A percentile compares a stretch with the other conserved stretches of the same genome.
Evolutionary conservation across 169 alveolate genomes (phyloP).

Genomic region (Plasmodium adleri): DNA sequence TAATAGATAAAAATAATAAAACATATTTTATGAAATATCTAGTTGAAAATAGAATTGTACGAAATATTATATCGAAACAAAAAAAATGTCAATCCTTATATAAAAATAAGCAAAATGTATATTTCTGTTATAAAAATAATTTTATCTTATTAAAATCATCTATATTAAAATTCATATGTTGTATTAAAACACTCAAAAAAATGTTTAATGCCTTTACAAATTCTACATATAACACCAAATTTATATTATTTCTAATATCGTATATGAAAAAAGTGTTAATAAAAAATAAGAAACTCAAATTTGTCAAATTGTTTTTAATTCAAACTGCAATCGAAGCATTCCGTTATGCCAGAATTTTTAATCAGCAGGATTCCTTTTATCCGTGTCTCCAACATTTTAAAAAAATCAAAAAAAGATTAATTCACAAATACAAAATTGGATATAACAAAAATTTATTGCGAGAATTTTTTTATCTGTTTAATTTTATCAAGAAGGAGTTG

Average conservation of each 20-base stretch:
- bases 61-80: conserved; percentile 56
- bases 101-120: conserved; percentile 54
- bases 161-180: conserved; percentile 71
- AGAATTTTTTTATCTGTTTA: conserved; percentile 13
- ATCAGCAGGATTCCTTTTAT: conserved; percentile 19
- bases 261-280: conserved; percentile 42
- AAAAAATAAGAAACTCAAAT: conserved; percentile 52
- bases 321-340: conserved; percentile 58
- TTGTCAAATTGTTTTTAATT: conserved; percentile 65
- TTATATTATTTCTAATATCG: conserved; percentile 44
- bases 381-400: conserved; percentile 29
- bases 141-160: conserved; percentile 55
- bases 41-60: conserved; percentile 63
- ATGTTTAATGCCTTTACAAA: conserved; percentile 67
- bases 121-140: conserved; percentile 51
- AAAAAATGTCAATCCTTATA: conserved; percentile 30
- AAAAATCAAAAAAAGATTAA: conserved; percentile 31
- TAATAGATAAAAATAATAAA: conserved; percentile 17
- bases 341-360: conserved; percentile 40
- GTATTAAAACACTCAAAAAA: conserved; percentile 51
- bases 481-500: conserved; percentile 27
- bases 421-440: conserved; percentile 23
- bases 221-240: conserved; percentile 30
- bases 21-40: conserved; percentile 49
- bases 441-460: conserved; percentile 8